phyloP scores from a whole-genome alignment of 805 yeast genomes.

The Barnettozyma populi region DNA sequence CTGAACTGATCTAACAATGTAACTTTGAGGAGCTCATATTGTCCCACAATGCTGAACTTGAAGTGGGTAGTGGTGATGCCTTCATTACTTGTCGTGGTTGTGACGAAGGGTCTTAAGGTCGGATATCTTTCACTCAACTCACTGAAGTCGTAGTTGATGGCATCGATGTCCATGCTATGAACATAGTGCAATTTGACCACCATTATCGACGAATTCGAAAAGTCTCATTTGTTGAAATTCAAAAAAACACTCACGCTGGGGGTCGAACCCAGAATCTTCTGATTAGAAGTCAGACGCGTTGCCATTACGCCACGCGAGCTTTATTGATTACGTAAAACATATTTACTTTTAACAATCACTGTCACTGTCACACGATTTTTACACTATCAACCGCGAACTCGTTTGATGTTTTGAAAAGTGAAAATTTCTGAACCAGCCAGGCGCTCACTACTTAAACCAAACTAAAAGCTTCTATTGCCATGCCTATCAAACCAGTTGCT shows the following conservation, averaged over 20 bases:
- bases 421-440: neutral
- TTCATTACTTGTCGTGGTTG: neutral
- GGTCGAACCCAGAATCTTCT: constrained; percentile 48
- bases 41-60: constrained; percentile 2
- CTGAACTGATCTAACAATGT: neutral
- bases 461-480: neutral
- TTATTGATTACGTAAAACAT: neutral
- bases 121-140: constrained; percentile 2
- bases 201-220: no score
- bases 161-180: neutral
- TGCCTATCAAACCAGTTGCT: constrained; percentile 58
- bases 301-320: constrained; percentile 17
- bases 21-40: constrained; percentile 4
- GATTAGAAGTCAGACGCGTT: constrained; percentile 29
- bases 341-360: no score
- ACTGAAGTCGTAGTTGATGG: neutral
- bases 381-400: neutral
- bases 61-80: neutral
- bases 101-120: neutral
- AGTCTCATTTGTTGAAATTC: no score
- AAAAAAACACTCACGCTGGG: constrained; percentile 40
- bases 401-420: neutral
- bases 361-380: no score
- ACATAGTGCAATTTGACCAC: no score
- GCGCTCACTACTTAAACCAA: neutral